phyloP scores from a whole-genome alignment of 192 early-diverging fungal genomes.

The Paraglomus occultum region DNA sequence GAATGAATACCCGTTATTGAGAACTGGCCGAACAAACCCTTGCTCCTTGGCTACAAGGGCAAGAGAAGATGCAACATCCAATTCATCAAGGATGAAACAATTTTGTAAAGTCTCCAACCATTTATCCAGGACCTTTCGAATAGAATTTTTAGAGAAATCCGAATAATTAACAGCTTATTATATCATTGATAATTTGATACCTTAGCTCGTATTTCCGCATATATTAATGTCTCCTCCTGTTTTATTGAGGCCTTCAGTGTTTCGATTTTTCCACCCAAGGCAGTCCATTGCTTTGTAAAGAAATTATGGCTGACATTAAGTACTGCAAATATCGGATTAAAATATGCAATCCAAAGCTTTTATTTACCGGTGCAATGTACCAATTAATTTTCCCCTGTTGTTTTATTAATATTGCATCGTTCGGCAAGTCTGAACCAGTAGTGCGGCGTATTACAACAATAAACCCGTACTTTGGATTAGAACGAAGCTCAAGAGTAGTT shows the following conservation, averaged over 20 bases:
- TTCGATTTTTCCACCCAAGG: conserved; percentile 56
- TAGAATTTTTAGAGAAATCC: neutral
- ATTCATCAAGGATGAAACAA: conserved; percentile 59
- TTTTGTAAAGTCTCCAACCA: conserved; percentile 57
- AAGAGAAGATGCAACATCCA: conserved; percentile 68
- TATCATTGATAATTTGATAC: conserved; percentile 26
- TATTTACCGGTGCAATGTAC: conserved; percentile 16
- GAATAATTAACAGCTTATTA: neutral
- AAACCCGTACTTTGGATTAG: conserved; percentile 19
- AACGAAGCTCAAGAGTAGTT: conserved; percentile 16
- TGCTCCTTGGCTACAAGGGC: conserved; percentile 51
- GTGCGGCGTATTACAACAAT: neutral
- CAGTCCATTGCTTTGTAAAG: conserved; percentile 51
- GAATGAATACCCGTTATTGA: conserved; percentile 33
- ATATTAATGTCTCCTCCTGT: conserved; percentile 52
- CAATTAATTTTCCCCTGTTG: too few species aligned
- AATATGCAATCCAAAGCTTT: neutral
- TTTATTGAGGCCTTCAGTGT: conserved; percentile 41
- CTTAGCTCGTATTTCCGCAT: conserved; percentile 46
- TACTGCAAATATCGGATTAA: neutral
- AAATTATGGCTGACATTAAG: too few species aligned
- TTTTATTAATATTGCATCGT: too few species aligned
- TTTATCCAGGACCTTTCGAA: conserved; percentile 45
- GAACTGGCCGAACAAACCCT: conserved; percentile 54
- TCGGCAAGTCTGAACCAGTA: neutral